phyloP scores from a whole-genome alignment of 1,284 basidiomycete species.

The Moesziomyces antarcticus region DNA sequence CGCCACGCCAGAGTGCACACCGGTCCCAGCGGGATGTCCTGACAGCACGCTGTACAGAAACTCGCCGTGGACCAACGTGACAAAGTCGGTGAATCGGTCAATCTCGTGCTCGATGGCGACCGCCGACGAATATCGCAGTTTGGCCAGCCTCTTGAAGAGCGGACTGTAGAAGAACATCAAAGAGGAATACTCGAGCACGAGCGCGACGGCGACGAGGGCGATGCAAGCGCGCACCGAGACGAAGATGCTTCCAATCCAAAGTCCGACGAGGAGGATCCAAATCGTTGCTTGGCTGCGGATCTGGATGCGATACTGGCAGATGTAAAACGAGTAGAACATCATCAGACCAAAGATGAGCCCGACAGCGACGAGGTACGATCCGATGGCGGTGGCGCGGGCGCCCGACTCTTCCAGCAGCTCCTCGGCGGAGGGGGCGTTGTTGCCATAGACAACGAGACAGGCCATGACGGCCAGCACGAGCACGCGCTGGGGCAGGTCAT shows the following conservation, averaged over 20 bases:
- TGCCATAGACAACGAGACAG: conserved; percentile 55
- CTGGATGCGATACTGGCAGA: conserved; percentile 60
- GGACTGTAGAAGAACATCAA: conserved; percentile 57
- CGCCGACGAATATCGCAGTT: conserved; percentile 52
- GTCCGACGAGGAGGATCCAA: conserved; percentile 37
- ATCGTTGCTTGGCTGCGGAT: conserved; percentile 35
- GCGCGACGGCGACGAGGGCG: conserved; percentile 43
- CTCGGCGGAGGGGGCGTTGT: conserved; percentile 53
- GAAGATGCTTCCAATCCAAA: conserved; percentile 59
- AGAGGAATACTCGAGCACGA: conserved; percentile 45
- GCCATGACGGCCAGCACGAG: conserved; percentile 61
- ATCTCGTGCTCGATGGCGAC: conserved; percentile 62
- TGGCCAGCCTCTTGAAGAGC: conserved; percentile 48
- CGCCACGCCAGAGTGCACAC: conserved; percentile 47
- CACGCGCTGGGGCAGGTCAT: conserved; percentile 51
- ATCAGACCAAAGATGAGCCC: conserved; percentile 31
- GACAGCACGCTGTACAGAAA: conserved; percentile 46
- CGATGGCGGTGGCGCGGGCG: conserved; percentile 53
- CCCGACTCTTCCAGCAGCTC: conserved; percentile 24
- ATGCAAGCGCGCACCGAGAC: conserved; percentile 45
- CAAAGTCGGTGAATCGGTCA: conserved; percentile 58
- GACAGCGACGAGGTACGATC: conserved; percentile 51
- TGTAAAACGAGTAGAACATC: conserved; percentile 51
- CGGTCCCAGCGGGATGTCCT: conserved; percentile 49
- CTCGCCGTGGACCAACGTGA: conserved; percentile 59